phyloP scores from a whole-genome alignment of 2,329 filamentous ascomycete genomes.

The Penicillium hesseltinei region DNA sequence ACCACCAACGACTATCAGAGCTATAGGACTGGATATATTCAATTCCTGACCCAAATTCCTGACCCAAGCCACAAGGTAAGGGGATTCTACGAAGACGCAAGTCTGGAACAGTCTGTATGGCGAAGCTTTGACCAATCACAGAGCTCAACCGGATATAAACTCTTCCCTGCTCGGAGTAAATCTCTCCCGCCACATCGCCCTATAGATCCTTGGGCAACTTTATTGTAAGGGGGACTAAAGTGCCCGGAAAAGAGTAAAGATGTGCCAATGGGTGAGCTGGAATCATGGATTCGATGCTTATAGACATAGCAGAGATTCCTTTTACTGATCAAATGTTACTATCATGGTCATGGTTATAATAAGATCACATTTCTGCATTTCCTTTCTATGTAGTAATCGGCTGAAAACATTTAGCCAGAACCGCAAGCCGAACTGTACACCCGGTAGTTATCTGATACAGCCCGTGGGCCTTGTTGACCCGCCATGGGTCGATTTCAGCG shows the following conservation, averaged over 20 bases:
- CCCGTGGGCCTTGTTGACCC: background rate
- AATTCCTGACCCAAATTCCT: background rate
- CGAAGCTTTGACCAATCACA: constrained; percentile 12
- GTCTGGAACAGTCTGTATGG: background rate
- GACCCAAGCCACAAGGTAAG: background rate
- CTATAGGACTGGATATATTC: background rate
- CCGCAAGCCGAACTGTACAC: background rate
- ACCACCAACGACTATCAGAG: too few relatives aligned
- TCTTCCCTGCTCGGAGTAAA: constrained; percentile 19
- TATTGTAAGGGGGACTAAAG: background rate
- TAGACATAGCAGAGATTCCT: too few relatives aligned
- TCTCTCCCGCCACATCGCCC: constrained; percentile 8
- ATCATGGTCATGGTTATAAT: background rate
- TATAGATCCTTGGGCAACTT: background rate
- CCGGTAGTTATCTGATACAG: background rate
- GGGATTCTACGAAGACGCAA: background rate
- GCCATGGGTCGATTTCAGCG: constrained; percentile 1
- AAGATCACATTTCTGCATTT: background rate
- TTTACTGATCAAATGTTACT: background rate
- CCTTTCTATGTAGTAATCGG: too few relatives aligned
- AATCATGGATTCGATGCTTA: background rate
- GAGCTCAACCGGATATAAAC: constrained; percentile 13
- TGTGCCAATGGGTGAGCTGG: background rate
- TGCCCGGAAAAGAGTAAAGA: background rate
- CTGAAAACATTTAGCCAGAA: background rate